These are phyloP conservation scores for Cichorium intybus DNA, from an alignment of 140 eudicot species.

Conservation along the genomic window DNA sequence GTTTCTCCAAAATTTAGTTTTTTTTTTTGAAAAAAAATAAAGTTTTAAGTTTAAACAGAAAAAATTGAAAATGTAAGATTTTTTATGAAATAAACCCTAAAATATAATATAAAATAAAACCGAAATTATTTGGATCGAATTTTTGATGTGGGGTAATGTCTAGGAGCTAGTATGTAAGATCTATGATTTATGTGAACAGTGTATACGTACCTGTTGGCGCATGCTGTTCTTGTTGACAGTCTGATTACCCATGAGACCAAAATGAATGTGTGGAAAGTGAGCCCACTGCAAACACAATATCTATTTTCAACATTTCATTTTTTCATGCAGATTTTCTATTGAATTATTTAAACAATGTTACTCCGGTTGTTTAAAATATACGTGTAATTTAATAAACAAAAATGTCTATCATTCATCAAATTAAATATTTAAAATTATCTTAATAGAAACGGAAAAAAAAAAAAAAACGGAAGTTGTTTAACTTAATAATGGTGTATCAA, in stretches of 20 bases:
- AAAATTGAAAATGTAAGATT: too few relatives aligned
- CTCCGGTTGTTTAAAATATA: not conserved
- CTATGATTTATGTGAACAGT: slow-evolving; percentile 14
- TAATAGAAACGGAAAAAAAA: not conserved
- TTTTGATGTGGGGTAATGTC: not conserved
- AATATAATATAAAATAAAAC: not conserved
- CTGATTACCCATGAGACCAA: slow-evolving; percentile 70
- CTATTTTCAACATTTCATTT: not conserved
- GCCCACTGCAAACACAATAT: slow-evolving; percentile 51
- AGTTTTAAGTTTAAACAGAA: too few relatives aligned
- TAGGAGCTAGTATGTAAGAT: not conserved
- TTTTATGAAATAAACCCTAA: too few relatives aligned
- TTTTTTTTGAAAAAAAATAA: too few relatives aligned
- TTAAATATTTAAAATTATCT: not conserved
- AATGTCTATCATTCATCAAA: not conserved
- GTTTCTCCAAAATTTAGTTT: too few relatives aligned
- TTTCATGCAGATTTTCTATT: not conserved
- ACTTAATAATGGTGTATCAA: not conserved
- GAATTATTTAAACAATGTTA: not conserved
- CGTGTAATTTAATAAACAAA: not conserved
- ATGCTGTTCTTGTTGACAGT: slow-evolving; percentile 46
- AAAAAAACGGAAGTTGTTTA: not conserved
- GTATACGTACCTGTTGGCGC: slow-evolving; percentile 59
- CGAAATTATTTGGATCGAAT: not conserved
- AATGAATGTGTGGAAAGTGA: slow-evolving; percentile 82